phyloP scores from a whole-genome alignment of 768 basidiomycete genomes.

The Cyclocybe cylindracea region DNA sequence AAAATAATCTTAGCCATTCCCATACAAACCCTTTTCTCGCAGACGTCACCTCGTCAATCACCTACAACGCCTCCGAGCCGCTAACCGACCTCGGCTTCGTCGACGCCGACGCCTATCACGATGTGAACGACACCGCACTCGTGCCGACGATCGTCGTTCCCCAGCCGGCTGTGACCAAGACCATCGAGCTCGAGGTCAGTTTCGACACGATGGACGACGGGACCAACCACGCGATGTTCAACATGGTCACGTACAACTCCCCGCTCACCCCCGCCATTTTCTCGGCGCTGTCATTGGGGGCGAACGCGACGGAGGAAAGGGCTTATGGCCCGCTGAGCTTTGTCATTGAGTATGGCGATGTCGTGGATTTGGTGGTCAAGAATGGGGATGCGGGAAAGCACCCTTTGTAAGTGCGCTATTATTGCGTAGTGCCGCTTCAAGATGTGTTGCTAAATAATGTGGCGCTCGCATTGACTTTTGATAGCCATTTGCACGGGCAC shows the following conservation, averaged over 20 bases:
- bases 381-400: slow-evolving; percentile 77
- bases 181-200: slow-evolving; percentile 66
- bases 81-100: slow-evolving; percentile 55
- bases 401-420: slow-evolving; percentile 67
- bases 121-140: slow-evolving; percentile 67
- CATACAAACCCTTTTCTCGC: background rate
- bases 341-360: slow-evolving; percentile 72
- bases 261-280: slow-evolving; percentile 78
- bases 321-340: slow-evolving; percentile 85
- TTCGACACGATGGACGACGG: slow-evolving; percentile 90
- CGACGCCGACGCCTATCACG: slow-evolving; percentile 54
- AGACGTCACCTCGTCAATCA: slow-evolving; percentile 86
- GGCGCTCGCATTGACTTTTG: background rate
- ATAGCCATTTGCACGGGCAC: slow-evolving; percentile 90
- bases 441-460: no score
- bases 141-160: slow-evolving; percentile 60
- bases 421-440: background rate
- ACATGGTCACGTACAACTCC: slow-evolving; percentile 65
- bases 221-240: slow-evolving; percentile 81
- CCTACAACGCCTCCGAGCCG: slow-evolving; percentile 60
- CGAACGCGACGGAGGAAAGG: slow-evolving; percentile 59
- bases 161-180: slow-evolving; percentile 51
- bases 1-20: background rate
- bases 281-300: slow-evolving; percentile 74
- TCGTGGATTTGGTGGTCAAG: slow-evolving; percentile 75